These are phyloP conservation scores for Lablab purpureus DNA, from an alignment of 306 rosid species.

Conservation along the genomic window DNA sequence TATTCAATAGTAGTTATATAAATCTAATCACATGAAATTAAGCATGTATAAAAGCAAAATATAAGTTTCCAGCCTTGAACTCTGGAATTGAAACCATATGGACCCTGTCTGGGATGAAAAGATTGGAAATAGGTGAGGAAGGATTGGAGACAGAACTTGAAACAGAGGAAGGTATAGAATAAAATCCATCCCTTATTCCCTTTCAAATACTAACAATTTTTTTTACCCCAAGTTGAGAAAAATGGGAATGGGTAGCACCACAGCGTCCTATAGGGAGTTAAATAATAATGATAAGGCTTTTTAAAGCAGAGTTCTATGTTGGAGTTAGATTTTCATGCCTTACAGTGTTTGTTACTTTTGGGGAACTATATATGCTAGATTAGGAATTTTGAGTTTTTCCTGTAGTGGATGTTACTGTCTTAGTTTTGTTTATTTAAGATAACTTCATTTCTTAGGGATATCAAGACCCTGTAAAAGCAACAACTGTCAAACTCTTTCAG, in stretches of 20 bases:
- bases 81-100: too few species aligned
- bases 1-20: background rate
- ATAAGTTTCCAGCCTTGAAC: background rate
- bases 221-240: background rate
- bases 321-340: background rate
- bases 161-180: too few species aligned
- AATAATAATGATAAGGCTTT: background rate
- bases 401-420: background rate
- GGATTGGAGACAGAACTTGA: background rate
- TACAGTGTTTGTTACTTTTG: background rate
- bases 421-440: background rate
- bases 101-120: conserved; percentile 1
- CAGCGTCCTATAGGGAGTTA: background rate
- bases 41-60: background rate
- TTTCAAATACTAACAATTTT: background rate
- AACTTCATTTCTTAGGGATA: conserved; percentile 12
- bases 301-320: background rate
- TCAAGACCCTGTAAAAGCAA: background rate
- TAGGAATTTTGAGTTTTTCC: background rate
- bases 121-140: background rate
- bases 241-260: background rate
- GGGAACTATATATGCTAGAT: background rate
- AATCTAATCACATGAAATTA: conserved; percentile 1
- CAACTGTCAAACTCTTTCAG: background rate
- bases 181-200: too few species aligned